A percentile compares a stretch with the other conserved stretches of the same genome.
Evolutionary conservation across 495 filamentous ascomycete genomes (phyloP).

Genomic region (Neurospora sp.): DNA sequence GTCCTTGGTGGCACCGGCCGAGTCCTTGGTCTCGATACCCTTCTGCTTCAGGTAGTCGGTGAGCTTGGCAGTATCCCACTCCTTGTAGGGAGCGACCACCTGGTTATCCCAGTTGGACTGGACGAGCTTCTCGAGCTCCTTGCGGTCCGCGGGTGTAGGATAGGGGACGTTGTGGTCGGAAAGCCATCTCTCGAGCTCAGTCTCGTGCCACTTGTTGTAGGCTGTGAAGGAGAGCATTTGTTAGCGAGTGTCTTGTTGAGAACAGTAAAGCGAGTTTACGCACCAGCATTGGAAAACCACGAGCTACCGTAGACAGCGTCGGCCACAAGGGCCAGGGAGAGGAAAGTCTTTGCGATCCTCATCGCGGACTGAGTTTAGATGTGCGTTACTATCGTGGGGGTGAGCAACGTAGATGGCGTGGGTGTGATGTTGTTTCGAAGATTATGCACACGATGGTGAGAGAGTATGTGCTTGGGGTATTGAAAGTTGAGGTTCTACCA

Average conservation of each 20-base stretch:
- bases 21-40: constrained; percentile 55
- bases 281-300: constrained; percentile 81
- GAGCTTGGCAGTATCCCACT: constrained; percentile 60
- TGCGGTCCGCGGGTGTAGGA: constrained; percentile 73
- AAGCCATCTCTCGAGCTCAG: constrained; percentile 94
- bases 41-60: constrained; percentile 54
- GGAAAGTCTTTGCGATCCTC: constrained; percentile 62
- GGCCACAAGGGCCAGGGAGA: constrained; percentile 61
- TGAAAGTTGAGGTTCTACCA: background rate
- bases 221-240: constrained; percentile 36
- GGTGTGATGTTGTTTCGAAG: background rate
- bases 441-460: background rate
- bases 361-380: constrained; percentile 36
- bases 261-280: constrained; percentile 17
- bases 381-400: background rate
- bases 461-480: background rate
- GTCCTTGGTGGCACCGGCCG: constrained; percentile 53
- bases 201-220: constrained; percentile 99
- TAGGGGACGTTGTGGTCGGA: constrained; percentile 87
- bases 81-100: constrained; percentile 55
- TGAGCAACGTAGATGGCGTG: constrained; percentile 1
- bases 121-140: constrained; percentile 72
- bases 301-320: constrained; percentile 57
- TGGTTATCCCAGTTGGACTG: constrained; percentile 78
- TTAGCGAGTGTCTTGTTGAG: background rate